Evolutionary conservation across 2,329 filamentous ascomycete species (phyloP).

Genomic region (Teratosphaeriaceae sp.): DNA sequence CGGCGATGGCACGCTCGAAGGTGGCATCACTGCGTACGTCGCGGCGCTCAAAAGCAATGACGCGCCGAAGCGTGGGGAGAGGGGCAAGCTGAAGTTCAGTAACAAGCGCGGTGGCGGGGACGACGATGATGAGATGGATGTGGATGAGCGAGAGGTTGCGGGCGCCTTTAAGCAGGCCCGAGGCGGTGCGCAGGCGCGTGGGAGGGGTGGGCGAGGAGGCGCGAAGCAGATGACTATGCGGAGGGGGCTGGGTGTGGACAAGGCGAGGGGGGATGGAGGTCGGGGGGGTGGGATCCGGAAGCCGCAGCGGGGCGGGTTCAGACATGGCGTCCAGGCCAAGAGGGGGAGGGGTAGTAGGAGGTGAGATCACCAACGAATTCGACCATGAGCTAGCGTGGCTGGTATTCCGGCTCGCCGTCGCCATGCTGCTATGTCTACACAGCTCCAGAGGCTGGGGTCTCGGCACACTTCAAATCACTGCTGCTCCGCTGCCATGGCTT

Average conservation of each 20-base stretch:
- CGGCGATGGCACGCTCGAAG: conserved; percentile 38
- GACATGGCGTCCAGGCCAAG: conserved; percentile 12
- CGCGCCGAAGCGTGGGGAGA: conserved; percentile 51
- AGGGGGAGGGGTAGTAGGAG: conserved; percentile 8
- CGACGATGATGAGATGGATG: conserved; percentile 38
- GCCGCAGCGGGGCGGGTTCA: conserved; percentile 5
- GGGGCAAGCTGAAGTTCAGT: conserved; percentile 55
- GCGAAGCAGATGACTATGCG: conserved; percentile 19
- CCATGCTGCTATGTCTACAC: too few relatives aligned
- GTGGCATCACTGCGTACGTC: conserved; percentile 55
- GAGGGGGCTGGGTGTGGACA: conserved; percentile 20
- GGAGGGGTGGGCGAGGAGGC: conserved; percentile 5
- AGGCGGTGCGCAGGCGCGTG: conserved; percentile 1
- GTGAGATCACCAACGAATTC: neutral
- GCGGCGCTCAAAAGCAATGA: conserved; percentile 55
- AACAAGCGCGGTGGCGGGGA: conserved; percentile 40
- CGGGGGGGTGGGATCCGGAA: conserved; percentile 14
- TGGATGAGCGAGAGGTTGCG: conserved; percentile 36
- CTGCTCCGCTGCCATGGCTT: conserved; percentile 14
- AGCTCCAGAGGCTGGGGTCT: too few relatives aligned
- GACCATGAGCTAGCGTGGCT: too few relatives aligned
- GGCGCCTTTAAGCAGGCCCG: conserved; percentile 24
- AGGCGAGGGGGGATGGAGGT: conserved; percentile 11
- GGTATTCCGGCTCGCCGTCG: too few relatives aligned
- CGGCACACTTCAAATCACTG: too few relatives aligned